Evolutionary conservation across 805 yeast genomes (phyloP), one percentile per base, ranked within the genome.

Genomic region (Geotrichum ghanense): DNA sequence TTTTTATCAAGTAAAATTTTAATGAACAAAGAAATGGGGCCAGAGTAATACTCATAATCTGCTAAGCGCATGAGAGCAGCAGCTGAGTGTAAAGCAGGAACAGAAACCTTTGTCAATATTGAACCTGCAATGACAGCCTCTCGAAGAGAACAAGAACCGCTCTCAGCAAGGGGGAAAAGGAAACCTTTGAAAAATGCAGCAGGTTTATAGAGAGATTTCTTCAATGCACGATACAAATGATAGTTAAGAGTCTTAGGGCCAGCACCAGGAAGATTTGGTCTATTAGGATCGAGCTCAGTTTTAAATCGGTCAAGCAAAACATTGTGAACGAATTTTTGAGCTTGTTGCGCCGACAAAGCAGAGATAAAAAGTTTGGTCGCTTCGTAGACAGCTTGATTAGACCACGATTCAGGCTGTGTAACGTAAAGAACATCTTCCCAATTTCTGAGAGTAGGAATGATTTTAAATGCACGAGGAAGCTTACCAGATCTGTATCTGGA

Each of bases 131-230:
- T 88, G 51, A 92, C 79, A 3, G 98, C 97, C 64, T 92, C 99
- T 59, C 95, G 78, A 6, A 86, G 81, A 3, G 95, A 74, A 65
- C 97, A 89, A 24, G 60, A 53, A 45, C 84, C 84, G n/a, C 78
- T 74, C 58, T 87, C 94, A 16, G 88, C 84, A 49, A 92, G 70
- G 21, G 97, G 97, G 61, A 92, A 85, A 50, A 92, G 69, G 59
- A 92, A 88, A 1, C 98, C 99, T 65, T 88, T 90, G 75, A 90
- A 92, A 60, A 90, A 92, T 9, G 98, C 98, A 47, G 92, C 88
- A 24, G 99, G 98, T 64, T 92, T 92, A 71, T 92, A 92, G 46
- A 94, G 73, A 0, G 97, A 78, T 68, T 92, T 92, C 65, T 89
- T 90, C 56, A 92, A 68, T 0, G 98, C 80, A 58, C 96, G 78